Evolutionary conservation across 257 asterid genomes (phyloP).

Genomic region (Solanum tarapatanum): DNA sequence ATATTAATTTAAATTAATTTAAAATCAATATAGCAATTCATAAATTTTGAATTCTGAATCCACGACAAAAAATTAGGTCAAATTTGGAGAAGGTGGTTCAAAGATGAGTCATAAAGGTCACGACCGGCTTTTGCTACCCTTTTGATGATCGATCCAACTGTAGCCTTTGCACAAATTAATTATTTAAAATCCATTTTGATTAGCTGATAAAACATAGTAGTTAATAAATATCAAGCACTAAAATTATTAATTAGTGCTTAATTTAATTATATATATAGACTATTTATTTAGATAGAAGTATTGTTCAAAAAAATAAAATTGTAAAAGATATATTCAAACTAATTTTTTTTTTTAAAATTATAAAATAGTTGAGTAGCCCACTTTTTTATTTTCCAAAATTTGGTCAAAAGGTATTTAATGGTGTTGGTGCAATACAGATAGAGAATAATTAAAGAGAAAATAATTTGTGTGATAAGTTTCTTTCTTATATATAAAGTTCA

Average conservation of each 20-base stretch:
- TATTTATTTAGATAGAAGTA: too few species aligned
- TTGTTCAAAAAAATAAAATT: too few species aligned
- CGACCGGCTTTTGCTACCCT: not conserved
- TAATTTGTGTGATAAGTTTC: not conserved
- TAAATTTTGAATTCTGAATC: not conserved
- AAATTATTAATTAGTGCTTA: too few species aligned
- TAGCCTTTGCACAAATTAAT: not conserved
- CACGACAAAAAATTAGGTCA: rapidly evolving
- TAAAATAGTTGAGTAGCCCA: not conserved
- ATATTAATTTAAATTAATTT: not conserved
- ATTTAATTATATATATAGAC: too few species aligned
- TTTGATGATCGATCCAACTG: not conserved
- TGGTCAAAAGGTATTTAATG: not conserved
- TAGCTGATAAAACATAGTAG: not conserved
- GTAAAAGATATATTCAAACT: not conserved
- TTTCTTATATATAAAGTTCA: not conserved
- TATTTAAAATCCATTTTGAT: not conserved
- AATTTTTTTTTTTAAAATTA: not conserved
- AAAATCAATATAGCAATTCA: not conserved
- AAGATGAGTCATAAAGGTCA: not conserved
- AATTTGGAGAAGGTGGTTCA: not conserved
- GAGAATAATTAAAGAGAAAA: not conserved
- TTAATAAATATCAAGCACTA: not conserved
- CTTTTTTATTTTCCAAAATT: not conserved
- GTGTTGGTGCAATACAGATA: not conserved